These are phyloP conservation scores for Hirsutella rhossiliensis DNA, from an alignment of 2,329 filamentous ascomycete species.

Conservation along the genomic window DNA sequence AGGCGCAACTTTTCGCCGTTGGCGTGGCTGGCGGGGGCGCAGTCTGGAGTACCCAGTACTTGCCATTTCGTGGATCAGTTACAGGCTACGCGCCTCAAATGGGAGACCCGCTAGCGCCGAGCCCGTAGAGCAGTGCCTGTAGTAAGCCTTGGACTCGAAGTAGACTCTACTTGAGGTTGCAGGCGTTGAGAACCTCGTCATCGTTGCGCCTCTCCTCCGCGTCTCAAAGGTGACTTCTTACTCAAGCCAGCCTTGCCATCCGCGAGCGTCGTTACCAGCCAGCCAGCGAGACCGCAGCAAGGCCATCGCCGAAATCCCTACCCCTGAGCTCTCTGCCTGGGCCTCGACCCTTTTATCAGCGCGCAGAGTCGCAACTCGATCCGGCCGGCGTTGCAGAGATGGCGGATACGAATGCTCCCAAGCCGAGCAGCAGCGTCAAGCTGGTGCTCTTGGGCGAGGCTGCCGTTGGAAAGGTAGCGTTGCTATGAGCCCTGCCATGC, in stretches of 20 bases:
- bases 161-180: background rate
- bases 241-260: constrained; percentile 1
- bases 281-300: background rate
- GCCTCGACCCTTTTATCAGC: background rate
- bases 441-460: constrained; percentile 95
- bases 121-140: too few relatives aligned
- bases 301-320: background rate
- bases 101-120: too few relatives aligned
- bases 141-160: too few relatives aligned
- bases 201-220: constrained; percentile 12
- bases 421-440: constrained; percentile 99
- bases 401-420: constrained; percentile 50
- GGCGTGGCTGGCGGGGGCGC: background rate
- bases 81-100: too few relatives aligned
- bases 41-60: background rate
- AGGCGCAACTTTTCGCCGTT: constrained; percentile 8
- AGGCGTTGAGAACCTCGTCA: constrained; percentile 11
- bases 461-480: constrained; percentile 84
- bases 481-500: background rate
- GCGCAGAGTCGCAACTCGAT: background rate
- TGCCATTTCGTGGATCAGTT: too few relatives aligned
- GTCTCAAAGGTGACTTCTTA: background rate
- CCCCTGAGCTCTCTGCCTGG: background rate
- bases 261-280: background rate
- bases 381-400: constrained; percentile 10